Evolutionary conservation across 1,139 yeast species (phyloP), one percentile per base, ranked within the genome.

Genomic region (Geotrichum phurueaensis): DNA sequence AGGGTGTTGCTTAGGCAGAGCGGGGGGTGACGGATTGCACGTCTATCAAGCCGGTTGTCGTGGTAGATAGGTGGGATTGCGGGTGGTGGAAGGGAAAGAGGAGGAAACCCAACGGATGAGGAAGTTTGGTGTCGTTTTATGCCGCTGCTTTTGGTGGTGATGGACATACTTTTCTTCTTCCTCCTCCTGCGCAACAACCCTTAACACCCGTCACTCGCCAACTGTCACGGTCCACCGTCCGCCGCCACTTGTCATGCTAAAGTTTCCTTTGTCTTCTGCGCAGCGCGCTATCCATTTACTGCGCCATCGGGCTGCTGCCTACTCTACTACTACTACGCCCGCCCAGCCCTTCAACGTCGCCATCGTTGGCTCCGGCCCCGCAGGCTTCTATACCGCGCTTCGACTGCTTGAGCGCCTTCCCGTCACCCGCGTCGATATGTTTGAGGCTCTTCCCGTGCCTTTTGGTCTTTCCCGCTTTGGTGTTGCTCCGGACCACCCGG

Each of bases 401-500:
- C 86, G 89, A 60, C 73, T 92, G 20, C 75, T 92, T 53, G 83
- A 83, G 64, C 82, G 82, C 61, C 67, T 76, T 15, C 74, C 77
- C 12, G 66, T 65, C 62, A 71, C 65, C 51, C 65, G 63, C 58
- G 70, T 79, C 2, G 79, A 77, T 61, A 72, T 83, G 65, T 91
- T 85, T 76, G 99, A 94, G 69, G 79, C 84, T 62, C 76, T 87
- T 47, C 97, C 98, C 0, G 85, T 92, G 2, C 99, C 99, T 0
- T 94, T 82, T 75, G 99, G 99, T 0, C 78, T 94, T 48, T 85
- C 94, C 56, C 75, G 99, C 52, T 92, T 84, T 70, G 99, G 99
- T 0, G 98, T 94, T n/a, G 98, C 99, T 0, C 99, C 99, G 1
- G 99, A 94, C 74, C 99, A 94, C 73, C 97, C 97, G 0, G 99